These are phyloP conservation scores for Coriolopsis trogii DNA, from an alignment of 1,284 basidiomycete species.

Conservation along the genomic window DNA sequence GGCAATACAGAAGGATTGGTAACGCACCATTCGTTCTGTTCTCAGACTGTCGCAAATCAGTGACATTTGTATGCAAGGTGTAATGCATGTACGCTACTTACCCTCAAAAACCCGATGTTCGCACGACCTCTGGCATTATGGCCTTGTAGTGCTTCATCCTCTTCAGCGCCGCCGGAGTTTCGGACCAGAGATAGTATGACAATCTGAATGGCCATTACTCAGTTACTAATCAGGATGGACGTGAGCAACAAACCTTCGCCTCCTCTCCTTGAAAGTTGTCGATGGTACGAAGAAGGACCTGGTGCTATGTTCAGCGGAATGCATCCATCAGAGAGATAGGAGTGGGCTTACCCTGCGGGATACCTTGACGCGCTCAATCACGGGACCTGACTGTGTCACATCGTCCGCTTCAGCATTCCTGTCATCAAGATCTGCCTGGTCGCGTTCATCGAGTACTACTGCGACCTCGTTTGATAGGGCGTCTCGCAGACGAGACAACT, in stretches of 20 bases:
- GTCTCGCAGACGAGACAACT: conserved; percentile 49
- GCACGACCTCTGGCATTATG: conserved; percentile 39
- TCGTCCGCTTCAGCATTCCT: conserved; percentile 41
- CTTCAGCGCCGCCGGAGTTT: conserved; percentile 53
- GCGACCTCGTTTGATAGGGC: conserved; percentile 57
- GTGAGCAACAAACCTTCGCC: conserved; percentile 38
- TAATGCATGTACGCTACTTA: conserved; percentile 26
- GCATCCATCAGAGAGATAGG: background rate
- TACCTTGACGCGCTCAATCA: conserved; percentile 33
- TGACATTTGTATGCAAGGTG: background rate
- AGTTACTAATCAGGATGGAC: background rate
- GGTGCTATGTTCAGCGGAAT: background rate
- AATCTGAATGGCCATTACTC: conserved; percentile 37
- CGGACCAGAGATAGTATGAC: conserved; percentile 74
- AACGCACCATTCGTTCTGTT: conserved; percentile 55
- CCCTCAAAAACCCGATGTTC: conserved; percentile 74
- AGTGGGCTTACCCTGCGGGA: conserved; percentile 45
- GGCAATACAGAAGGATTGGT: background rate
- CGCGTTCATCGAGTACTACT: conserved; percentile 70
- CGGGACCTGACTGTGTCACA: conserved; percentile 5
- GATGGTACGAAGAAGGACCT: conserved; percentile 73
- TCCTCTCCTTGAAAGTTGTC: conserved; percentile 81
- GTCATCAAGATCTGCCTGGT: conserved; percentile 58
- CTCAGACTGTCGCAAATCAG: conserved; percentile 42
- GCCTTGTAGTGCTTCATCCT: conserved; percentile 25